Conservation (phyloP, 192 early-diverging fungal species). For the Linnemannia schmuckeri region DNA sequence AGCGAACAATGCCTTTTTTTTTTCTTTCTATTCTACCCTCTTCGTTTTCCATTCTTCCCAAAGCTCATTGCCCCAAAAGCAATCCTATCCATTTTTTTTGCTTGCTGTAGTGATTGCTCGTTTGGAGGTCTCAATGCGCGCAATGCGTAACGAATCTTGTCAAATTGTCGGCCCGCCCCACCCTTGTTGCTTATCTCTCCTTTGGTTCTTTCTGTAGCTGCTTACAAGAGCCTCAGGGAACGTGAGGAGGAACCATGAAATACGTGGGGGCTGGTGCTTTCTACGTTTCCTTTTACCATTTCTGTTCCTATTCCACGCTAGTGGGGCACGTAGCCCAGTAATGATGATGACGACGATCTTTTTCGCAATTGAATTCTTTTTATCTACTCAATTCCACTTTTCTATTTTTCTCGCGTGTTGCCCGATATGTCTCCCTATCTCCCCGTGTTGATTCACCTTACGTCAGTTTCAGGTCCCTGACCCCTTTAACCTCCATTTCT, state of each 20-base stretch:
- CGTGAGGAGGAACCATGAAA: background rate
- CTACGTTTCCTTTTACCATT: no score
- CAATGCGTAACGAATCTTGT: background rate
- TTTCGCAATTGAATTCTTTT: background rate
- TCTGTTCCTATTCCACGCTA: no score
- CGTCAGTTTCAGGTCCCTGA: background rate
- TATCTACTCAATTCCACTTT: background rate
- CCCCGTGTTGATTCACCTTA: background rate
- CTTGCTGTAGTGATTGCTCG: no score
- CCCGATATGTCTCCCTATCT: background rate
- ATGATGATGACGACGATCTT: no score
- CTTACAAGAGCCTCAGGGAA: background rate
- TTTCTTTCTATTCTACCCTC: background rate
- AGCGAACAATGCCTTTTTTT: background rate
- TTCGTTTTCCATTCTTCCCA: background rate
- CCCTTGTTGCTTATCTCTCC: background rate
- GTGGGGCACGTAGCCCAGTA: no score
- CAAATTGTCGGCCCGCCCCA: background rate
- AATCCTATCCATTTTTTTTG: no score
- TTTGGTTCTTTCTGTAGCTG: background rate
- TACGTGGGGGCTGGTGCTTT: no score
- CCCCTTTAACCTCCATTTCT: background rate
- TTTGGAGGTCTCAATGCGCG: background rate
- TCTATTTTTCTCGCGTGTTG: background rate
- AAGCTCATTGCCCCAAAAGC: background rate